Base-by-base conservation (phyloP, 768 basidiomycete species). In the Russula sp. region DNA sequence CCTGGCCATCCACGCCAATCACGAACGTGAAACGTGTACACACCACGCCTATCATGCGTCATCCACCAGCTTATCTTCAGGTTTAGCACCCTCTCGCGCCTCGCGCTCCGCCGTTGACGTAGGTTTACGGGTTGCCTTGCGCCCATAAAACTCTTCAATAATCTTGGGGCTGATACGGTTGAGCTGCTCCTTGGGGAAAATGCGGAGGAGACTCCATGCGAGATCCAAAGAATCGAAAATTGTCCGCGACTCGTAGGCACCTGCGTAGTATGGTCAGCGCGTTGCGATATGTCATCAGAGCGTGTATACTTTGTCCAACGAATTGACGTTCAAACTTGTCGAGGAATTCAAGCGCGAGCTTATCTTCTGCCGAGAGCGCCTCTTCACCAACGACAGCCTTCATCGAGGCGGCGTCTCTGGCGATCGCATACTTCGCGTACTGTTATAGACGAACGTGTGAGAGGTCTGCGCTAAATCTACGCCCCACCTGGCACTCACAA, bases 301-400 rank as follows among this genome's bases (percentile, higher is more conserved):
- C 13, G 26, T 57, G 73, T 81, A 67, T 66, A 88, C 94, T 94
- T 84, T 99, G 97, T 40, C 91, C 92, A 49, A 99, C 97, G 76
- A 98, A 99, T 71, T 95, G 89, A 60, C 86, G 88, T 78, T 99
- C 97, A 76, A 99, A 99, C 76, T 96, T 93, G 73, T 96, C 94
- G 69, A 99, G 78, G 82, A 99, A 99, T 76, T 98, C 95, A 55
- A 99, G 79, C 10, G 96, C 95, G 44, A 97, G 83, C 78, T 97
- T 98, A 76, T 99, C 97, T 76, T 98, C 97, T 0, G 85, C 78
- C 50, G 92, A 94, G 70, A 98, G 77, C 24, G 97, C 95, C 76
- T 99, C 97, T 77, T 98, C 97, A 71, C 97, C 97, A 57, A 99
- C 97, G 49, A 98, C 97, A 65, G 97, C 97, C 76, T 98, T 98